Base-by-base conservation (phyloP, 768 basidiomycete species). In the Russula foetens region DNA sequence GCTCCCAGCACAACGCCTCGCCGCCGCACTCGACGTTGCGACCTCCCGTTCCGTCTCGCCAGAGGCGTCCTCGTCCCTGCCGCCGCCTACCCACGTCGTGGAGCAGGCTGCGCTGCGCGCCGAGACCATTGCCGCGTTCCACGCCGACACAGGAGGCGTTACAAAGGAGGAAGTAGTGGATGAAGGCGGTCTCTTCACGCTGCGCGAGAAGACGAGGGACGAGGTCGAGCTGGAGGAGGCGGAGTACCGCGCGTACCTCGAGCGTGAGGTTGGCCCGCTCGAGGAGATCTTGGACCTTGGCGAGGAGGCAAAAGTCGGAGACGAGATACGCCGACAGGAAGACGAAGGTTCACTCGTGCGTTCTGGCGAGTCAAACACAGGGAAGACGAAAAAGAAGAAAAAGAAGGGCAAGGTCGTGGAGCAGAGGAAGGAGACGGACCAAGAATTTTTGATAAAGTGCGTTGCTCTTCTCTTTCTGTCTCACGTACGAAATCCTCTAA, bases 391-490 rank as follows among this genome's bases (percentile, higher is more conserved):
- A 68, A 64, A 19, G 31, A 67, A 65, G 56, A 67, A 69, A 50
- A 66, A 68, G 50, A 67, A 63, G 58, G 67, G 43, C 58, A 62
- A 60, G 63, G 54, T 26, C n/a, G 68, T 59, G 47, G 64, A 65
- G 44, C 66, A 69, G 56, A 85, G 81, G 70, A 78, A 82, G 58
- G 84, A 88, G 58, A 75, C 78, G 19, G 90, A 94, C 68, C 89
- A 91, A 55, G 89, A 95, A 58, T 97, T 98, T 68, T 75, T 98
- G 55, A 80, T 93, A 76, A 88, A 92, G 95, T 97, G 67, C 56
- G 90, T 76, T 58, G 24, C 24, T 12, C 56, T 5, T 53, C 46
- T 61, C 21, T 14, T 4, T 17, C 50, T 56, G 8, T 44, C 47
- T 35, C 50, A 54, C 15, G 14, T 7, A 23, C 46, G 23, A 19